Conservation (phyloP, 768 basidiomycete species). For the Roridomyces roridus region DNA sequence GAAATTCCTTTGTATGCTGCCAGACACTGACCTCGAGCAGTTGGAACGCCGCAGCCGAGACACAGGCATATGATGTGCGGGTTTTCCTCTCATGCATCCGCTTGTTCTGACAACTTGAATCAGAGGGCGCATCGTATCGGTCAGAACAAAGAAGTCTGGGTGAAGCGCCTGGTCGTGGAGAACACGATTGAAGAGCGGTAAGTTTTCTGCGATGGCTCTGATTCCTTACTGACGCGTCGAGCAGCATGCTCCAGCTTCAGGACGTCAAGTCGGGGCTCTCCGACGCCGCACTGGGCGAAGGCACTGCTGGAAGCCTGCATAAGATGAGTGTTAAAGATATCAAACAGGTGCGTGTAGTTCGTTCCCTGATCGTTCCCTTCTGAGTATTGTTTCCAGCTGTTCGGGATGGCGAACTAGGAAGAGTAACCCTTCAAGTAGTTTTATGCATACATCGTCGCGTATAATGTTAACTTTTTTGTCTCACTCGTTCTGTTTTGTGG, state of each 20-base stretch:
- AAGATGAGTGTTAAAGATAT: constrained; percentile 75
- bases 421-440: no score
- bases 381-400: constrained; percentile 34
- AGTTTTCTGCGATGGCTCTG: constrained; percentile 19
- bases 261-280: constrained; percentile 70
- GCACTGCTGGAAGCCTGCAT: constrained; percentile 62
- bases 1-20: not conserved
- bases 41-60: constrained; percentile 77
- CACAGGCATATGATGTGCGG: constrained; percentile 62
- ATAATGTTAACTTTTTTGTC: no score
- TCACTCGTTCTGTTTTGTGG: no score
- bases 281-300: constrained; percentile 76
- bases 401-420: constrained; percentile 46
- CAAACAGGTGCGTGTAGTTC: constrained; percentile 53
- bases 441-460: no score
- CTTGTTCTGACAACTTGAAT: constrained; percentile 34
- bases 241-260: constrained; percentile 72
- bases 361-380: not conserved
- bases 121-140: constrained; percentile 71
- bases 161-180: constrained; percentile 70
- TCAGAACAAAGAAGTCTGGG: constrained; percentile 70
- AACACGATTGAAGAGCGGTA: constrained; percentile 81
- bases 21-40: not conserved
- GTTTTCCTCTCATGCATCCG: not conserved
- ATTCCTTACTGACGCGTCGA: not conserved